These are phyloP conservation scores for Hypholoma fasciculare DNA, from an alignment of 768 basidiomycete species.

Conservation along the genomic window DNA sequence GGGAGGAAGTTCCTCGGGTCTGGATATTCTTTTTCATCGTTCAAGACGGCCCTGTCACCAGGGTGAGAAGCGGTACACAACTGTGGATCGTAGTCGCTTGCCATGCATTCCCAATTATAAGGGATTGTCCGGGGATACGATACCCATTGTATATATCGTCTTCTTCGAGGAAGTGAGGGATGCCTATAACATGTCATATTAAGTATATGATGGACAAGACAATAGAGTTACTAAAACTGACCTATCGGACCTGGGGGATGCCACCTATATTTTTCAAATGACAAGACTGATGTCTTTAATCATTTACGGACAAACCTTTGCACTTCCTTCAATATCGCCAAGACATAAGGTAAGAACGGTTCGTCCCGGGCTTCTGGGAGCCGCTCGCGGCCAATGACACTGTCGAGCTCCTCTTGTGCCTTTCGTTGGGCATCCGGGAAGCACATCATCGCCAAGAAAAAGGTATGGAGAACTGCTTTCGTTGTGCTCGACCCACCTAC, in stretches of 20 bases:
- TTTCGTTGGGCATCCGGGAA: constrained; percentile 37
- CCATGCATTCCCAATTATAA: constrained; percentile 36
- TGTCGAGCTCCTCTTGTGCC: constrained; percentile 41
- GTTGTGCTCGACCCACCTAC: constrained; percentile 25
- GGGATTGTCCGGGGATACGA: constrained; percentile 42
- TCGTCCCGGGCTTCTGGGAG: constrained; percentile 40
- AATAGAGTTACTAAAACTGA: constrained; percentile 5
- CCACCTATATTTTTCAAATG: constrained; percentile 20
- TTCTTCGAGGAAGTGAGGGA: constrained; percentile 32
- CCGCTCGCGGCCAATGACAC: constrained; percentile 33
- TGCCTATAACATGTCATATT: constrained; percentile 11
- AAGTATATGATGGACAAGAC: too few species aligned
- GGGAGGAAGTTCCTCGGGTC: constrained; percentile 37
- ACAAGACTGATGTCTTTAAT: too few species aligned
- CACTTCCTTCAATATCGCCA: constrained; percentile 37
- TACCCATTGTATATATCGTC: constrained; percentile 48
- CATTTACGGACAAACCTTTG: constrained; percentile 14
- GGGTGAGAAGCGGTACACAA: background rate
- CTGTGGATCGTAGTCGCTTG: constrained; percentile 4
- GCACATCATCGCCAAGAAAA: constrained; percentile 40
- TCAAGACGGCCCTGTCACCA: constrained; percentile 27
- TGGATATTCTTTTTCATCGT: constrained; percentile 27
- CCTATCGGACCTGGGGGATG: constrained; percentile 28
- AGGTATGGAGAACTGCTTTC: constrained; percentile 25
- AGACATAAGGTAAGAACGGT: constrained; percentile 36